A percentile compares a stretch with the other conserved stretches of the same genome.
phyloP scores from a whole-genome alignment of 768 basidiomycete genomes.

The Boletus subparvulus region DNA sequence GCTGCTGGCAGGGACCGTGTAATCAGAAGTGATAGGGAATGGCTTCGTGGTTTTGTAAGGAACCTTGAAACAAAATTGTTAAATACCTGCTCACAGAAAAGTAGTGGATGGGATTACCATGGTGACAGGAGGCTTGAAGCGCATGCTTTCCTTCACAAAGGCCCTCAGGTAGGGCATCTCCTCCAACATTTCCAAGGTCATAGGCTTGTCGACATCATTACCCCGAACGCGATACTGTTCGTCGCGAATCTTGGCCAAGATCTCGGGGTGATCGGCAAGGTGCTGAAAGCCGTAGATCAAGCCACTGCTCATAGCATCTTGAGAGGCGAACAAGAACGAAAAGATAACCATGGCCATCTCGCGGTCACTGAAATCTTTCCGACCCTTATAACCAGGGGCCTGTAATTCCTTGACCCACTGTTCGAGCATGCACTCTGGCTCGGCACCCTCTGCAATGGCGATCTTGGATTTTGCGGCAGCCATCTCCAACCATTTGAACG shows the following conservation, averaged over 20 bases:
- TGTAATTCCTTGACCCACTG: slow-evolving; percentile 81
- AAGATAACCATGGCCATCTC: slow-evolving; percentile 98
- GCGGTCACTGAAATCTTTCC: slow-evolving; percentile 82
- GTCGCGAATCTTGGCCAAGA: slow-evolving; percentile 83
- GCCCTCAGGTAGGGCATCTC: slow-evolving; percentile 92
- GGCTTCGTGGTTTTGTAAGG: slow-evolving; percentile 89
- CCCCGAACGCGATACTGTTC: slow-evolving; percentile 86
- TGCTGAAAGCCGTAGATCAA: slow-evolving; percentile 97
- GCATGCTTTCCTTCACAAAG: slow-evolving; percentile 89
- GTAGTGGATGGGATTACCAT: slow-evolving; percentile 58
- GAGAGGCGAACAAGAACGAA: slow-evolving; percentile 93
- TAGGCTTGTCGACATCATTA: slow-evolving; percentile 69
- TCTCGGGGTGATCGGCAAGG: slow-evolving; percentile 86
- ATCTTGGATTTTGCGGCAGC: slow-evolving; percentile 81
- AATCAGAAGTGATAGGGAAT: slow-evolving; percentile 90
- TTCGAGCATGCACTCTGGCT: slow-evolving; percentile 89
- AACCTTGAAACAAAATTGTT: slow-evolving; percentile 50
- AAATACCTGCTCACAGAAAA: neutral
- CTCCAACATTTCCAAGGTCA: slow-evolving; percentile 88
- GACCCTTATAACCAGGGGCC: slow-evolving; percentile 67
- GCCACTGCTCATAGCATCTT: slow-evolving; percentile 98
- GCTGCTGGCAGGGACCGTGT: slow-evolving; percentile 86
- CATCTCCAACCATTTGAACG: slow-evolving; percentile 74
- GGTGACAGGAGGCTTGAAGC: slow-evolving; percentile 90
- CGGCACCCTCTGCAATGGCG: slow-evolving; percentile 75